Percentiles rank a stretch among this genome's conserved stretches.
phyloP scores from a whole-genome alignment of 1,139 yeast species.

The Scheffersomyces segobiensis region DNA sequence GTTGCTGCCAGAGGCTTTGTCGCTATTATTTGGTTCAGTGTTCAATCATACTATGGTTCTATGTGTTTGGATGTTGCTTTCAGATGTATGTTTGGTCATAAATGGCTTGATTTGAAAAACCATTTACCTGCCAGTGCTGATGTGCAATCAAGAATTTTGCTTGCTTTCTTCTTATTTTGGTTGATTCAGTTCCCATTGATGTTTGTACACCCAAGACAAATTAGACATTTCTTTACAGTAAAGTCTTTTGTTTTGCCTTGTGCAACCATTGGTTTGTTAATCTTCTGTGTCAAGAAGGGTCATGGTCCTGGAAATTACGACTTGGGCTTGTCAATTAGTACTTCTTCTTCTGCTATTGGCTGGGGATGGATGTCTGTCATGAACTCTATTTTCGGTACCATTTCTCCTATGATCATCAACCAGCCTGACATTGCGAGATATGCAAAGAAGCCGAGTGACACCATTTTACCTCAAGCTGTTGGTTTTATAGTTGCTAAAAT shows the following conservation, averaged over 20 bases:
- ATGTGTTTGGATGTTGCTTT: conserved; percentile 13
- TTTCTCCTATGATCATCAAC: conserved; percentile 5
- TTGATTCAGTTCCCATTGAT: conserved; percentile 2
- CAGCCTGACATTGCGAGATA: conserved; percentile 5
- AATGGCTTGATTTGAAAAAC: conserved; percentile 20
- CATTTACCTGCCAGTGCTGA: conserved; percentile 26
- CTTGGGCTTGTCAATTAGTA: not conserved
- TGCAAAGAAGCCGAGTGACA: conserved; percentile 1
- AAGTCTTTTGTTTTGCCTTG: not conserved
- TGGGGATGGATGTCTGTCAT: conserved; percentile 6
- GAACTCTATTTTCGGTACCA: conserved; percentile 6
- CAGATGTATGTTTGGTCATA: not conserved
- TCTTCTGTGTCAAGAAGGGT: conserved; percentile 1
- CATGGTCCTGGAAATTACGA: conserved; percentile 1
- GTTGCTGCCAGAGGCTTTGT: conserved; percentile 32
- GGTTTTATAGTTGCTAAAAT: not conserved
- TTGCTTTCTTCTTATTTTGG: conserved; percentile 2
- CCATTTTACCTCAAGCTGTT: not conserved
- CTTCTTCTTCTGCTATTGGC: conserved; percentile 1
- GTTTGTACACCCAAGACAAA: conserved; percentile 2
- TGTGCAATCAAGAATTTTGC: conserved; percentile 6
- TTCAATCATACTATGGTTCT: conserved; percentile 31
- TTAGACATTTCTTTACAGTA: conserved; percentile 2
- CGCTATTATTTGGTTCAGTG: conserved; percentile 37
- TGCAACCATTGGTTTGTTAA: conserved; percentile 2